Evolutionary conservation across 805 yeast species (phyloP).

Genomic region (Candida yuanshanica): DNA sequence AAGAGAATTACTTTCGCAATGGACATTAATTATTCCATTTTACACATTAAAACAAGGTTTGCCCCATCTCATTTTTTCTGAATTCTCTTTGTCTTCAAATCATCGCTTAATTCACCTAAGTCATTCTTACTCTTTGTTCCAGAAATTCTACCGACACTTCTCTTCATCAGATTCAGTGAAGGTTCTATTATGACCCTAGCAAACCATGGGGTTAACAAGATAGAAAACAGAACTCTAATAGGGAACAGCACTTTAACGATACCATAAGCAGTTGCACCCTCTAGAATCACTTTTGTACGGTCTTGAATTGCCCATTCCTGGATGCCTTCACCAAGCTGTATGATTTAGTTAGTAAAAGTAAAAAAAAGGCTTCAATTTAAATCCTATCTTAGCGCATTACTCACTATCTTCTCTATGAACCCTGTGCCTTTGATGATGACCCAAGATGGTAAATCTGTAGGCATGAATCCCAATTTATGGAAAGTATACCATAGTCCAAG

Average conservation of each 20-base stretch:
- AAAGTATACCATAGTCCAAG: conserved; percentile 62
- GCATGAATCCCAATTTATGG: conserved; percentile 48
- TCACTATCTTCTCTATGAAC: conserved; percentile 49
- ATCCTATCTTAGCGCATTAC: conserved; percentile 14
- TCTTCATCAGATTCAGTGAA: conserved; percentile 17
- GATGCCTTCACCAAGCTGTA: conserved; percentile 20
- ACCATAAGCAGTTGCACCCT: conserved; percentile 74
- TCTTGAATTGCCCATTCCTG: conserved; percentile 37
- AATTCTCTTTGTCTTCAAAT: neutral
- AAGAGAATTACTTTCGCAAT: too few relatives aligned
- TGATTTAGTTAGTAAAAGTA: conserved; percentile 22
- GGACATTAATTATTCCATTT: too few relatives aligned
- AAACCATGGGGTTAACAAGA: conserved; percentile 52
- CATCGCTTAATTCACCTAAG: conserved; percentile 1
- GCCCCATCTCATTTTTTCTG: neutral
- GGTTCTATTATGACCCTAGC: conserved; percentile 49
- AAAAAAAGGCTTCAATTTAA: too few relatives aligned
- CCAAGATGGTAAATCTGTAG: conserved; percentile 53
- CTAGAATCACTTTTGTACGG: conserved; percentile 50
- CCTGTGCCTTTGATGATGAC: conserved; percentile 54
- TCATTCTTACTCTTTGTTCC: neutral
- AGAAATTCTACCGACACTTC: conserved; percentile 1
- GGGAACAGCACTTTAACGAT: conserved; percentile 59
- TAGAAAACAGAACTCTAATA: conserved; percentile 42
- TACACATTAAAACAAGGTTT: too few relatives aligned